A percentile compares a stretch with the other conserved stretches of the same genome.
These are phyloP conservation scores for Claviceps africana DNA, from an alignment of 2,329 filamentous ascomycete species.

Conservation along the genomic window DNA sequence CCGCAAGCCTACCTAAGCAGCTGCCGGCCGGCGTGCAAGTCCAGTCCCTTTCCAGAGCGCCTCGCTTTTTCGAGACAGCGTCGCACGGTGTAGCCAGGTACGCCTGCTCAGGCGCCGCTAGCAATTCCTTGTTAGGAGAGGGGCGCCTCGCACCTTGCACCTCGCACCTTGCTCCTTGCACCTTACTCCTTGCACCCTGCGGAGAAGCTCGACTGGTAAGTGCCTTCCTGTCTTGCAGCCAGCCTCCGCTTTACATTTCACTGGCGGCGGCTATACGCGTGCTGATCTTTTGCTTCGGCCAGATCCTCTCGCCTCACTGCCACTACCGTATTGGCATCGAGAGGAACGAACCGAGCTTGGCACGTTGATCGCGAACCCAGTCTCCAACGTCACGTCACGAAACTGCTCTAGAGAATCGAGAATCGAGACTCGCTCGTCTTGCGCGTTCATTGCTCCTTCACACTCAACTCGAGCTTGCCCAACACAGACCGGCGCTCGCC, in stretches of 20 bases:
- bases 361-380: no score
- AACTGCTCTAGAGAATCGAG: background rate
- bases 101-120: conserved; percentile 6
- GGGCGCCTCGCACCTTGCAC: background rate
- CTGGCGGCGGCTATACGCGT: background rate
- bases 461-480: background rate
- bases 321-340: background rate
- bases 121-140: conserved; percentile 3
- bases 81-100: conserved; percentile 8
- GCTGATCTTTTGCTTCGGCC: background rate
- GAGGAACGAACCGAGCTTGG: background rate
- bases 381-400: background rate
- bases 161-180: background rate
- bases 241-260: background rate
- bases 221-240: background rate
- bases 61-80: conserved; percentile 1
- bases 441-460: background rate
- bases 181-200: background rate
- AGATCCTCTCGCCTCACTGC: background rate
- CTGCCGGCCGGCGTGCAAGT: background rate
- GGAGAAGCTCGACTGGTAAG: conserved; percentile 1
- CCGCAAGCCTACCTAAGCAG: background rate
- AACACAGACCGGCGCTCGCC: background rate
- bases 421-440: background rate
- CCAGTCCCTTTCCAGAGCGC: background rate